A percentile compares a stretch with the other conserved stretches of the same genome.
phyloP scores from a whole-genome alignment of 768 basidiomycete species.

The Panaeolus papilionaceus region DNA sequence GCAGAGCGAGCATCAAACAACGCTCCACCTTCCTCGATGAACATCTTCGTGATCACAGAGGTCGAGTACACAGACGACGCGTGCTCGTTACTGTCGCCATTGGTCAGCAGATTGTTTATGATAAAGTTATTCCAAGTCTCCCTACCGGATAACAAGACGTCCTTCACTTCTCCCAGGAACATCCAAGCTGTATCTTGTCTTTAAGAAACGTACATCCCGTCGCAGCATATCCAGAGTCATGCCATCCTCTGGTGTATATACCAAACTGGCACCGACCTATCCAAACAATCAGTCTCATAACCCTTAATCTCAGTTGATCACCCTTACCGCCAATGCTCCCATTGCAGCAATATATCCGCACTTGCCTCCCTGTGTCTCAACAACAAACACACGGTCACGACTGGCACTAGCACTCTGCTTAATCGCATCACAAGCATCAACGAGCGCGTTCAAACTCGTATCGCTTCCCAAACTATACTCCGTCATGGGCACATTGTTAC shows the following conservation, averaged over 20 bases:
- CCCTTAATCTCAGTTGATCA: neutral
- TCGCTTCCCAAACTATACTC: conserved; percentile 96
- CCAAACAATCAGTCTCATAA: neutral
- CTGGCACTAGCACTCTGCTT: conserved; percentile 98
- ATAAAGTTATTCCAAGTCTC: conserved; percentile 14
- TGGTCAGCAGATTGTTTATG: conserved; percentile 13
- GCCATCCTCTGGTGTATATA: conserved; percentile 93
- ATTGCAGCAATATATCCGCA: conserved; percentile 96
- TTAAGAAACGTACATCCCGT: conserved; percentile 87
- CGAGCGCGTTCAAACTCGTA: conserved; percentile 96
- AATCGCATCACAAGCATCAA: conserved; percentile 97
- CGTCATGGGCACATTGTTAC: conserved; percentile 97
- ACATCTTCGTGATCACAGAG: conserved; percentile 89
- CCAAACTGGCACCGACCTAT: conserved; percentile 89
- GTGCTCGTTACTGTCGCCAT: conserved; percentile 72
- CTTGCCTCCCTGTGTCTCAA: conserved; percentile 97
- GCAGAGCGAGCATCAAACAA: conserved; percentile 96
- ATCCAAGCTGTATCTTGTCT: conserved; percentile 84
- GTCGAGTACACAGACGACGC: conserved; percentile 92
- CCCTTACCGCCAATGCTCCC: conserved; percentile 91
- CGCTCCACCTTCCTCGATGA: conserved; percentile 91
- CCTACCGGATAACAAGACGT: conserved; percentile 88
- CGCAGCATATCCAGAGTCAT: conserved; percentile 84
- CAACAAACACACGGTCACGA: conserved; percentile 94
- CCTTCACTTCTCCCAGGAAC: conserved; percentile 91